Conservation (phyloP, 352 stramenopile species). For the Aphanomyces invadans region DNA sequence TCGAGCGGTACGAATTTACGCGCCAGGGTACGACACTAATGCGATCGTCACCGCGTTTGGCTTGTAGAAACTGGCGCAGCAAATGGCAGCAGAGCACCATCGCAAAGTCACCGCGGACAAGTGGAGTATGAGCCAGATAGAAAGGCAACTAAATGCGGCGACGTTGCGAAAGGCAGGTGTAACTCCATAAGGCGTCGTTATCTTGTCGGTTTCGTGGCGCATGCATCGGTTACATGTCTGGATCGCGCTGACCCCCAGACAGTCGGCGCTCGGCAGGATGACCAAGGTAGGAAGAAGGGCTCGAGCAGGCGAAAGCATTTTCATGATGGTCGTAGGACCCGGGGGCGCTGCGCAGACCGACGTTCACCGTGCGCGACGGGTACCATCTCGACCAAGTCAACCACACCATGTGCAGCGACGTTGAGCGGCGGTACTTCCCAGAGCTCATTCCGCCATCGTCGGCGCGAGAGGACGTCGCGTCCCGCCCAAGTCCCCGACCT, state of each 20-base stretch:
- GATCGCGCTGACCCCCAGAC: not conserved
- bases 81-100: constrained; percentile 14
- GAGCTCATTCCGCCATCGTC: not conserved
- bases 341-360: not conserved
- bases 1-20: constrained; percentile 1
- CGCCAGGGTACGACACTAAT: not conserved
- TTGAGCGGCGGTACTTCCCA: constrained; percentile 11
- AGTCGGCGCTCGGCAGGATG: not conserved
- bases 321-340: not conserved
- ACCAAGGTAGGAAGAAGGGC: too few species aligned
- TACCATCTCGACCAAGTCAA: constrained; percentile 16
- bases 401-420: not conserved
- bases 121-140: constrained; percentile 17
- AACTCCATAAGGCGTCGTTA: not conserved
- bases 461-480: not conserved
- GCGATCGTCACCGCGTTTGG: too few species aligned
- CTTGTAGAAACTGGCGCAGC: constrained; percentile 18
- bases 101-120: constrained; percentile 11
- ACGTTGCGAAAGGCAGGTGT: constrained; percentile 17
- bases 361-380: constrained; percentile 19
- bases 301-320: too few species aligned
- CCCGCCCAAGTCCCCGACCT: not conserved
- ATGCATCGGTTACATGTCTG: too few species aligned
- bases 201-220: not conserved
- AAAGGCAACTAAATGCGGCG: constrained; percentile 13